Conservation (phyloP, 139 green algal genomes). For the Eudorina sp. region DNA sequence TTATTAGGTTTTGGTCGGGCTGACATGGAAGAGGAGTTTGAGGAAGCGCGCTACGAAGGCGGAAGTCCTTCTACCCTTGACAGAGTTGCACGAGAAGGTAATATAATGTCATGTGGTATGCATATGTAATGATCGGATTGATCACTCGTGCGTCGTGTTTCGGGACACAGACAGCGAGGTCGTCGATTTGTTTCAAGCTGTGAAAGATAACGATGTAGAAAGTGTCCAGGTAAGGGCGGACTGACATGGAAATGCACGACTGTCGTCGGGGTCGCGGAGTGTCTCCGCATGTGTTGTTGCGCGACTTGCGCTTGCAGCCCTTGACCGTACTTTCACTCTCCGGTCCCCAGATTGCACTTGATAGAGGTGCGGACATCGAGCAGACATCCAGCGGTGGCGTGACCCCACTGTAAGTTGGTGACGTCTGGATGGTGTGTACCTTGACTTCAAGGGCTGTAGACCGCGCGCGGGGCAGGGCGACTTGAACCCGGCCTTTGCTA, state of each 20-base stretch:
- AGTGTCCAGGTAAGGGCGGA: constrained; percentile 44
- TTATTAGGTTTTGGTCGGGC: too few species aligned
- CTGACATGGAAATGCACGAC: not conserved
- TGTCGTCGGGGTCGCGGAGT: not conserved
- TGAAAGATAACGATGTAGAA: constrained; percentile 52
- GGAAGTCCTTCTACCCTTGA: not conserved
- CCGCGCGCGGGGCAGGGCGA: too few species aligned
- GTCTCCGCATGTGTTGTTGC: not conserved
- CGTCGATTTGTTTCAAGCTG: constrained; percentile 57
- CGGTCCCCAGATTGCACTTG: constrained; percentile 44
- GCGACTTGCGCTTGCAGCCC: too few species aligned
- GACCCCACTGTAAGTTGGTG: constrained; percentile 58
- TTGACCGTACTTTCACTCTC: too few species aligned
- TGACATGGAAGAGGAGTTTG: constrained; percentile 43
- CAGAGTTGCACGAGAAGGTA: not conserved
- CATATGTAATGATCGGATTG: too few species aligned
- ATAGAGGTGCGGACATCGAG: constrained; percentile 54
- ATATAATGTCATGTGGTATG: too few species aligned
- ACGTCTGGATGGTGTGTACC: not conserved
- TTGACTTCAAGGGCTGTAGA: not conserved
- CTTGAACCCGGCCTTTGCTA: too few species aligned
- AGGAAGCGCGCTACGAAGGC: not conserved
- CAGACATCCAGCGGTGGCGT: constrained; percentile 47
- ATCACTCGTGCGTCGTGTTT: too few species aligned
- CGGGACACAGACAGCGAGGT: constrained; percentile 19